Evolutionary conservation across 2,329 filamentous ascomycete species (phyloP).

Genomic region (Clarireedia paspali): DNA sequence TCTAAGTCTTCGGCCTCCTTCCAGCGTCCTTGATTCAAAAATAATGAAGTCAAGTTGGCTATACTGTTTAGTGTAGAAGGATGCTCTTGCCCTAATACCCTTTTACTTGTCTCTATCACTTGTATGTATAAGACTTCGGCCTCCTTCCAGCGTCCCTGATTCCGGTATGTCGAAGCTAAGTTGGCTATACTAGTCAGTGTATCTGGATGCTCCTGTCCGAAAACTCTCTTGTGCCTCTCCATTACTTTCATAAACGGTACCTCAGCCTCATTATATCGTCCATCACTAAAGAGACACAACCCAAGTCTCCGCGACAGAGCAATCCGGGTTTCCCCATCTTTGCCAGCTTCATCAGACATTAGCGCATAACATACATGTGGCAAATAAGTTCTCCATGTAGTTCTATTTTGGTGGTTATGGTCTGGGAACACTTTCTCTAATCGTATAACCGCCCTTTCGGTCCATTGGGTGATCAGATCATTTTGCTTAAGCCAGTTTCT

Average conservation of each 20-base stretch:
- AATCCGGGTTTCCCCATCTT: no score
- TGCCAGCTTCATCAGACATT: no score
- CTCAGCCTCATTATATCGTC: no score
- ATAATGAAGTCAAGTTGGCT: no score
- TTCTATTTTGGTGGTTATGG: background rate
- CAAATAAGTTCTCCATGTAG: background rate
- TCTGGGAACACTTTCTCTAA: background rate
- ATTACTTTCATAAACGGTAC: no score
- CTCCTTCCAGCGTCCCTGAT: background rate
- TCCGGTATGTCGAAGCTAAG: background rate
- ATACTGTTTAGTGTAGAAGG: no score
- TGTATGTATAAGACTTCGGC: no score
- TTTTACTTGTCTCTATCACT: no score
- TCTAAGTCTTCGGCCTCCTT: background rate
- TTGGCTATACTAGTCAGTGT: background rate
- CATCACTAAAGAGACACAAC: no score
- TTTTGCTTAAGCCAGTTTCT: background rate
- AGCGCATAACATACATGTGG: background rate
- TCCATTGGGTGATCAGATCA: background rate
- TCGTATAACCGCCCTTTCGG: background rate
- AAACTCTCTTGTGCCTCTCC: background rate
- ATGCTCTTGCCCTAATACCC: no score
- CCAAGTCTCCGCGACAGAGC: no score
- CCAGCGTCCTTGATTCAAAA: accelerated
- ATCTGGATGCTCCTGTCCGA: background rate